Evolutionary conservation across 441 rosid genomes (phyloP), one percentile per base, ranked within the genome.

Genomic region (Mallotus japonicus): DNA sequence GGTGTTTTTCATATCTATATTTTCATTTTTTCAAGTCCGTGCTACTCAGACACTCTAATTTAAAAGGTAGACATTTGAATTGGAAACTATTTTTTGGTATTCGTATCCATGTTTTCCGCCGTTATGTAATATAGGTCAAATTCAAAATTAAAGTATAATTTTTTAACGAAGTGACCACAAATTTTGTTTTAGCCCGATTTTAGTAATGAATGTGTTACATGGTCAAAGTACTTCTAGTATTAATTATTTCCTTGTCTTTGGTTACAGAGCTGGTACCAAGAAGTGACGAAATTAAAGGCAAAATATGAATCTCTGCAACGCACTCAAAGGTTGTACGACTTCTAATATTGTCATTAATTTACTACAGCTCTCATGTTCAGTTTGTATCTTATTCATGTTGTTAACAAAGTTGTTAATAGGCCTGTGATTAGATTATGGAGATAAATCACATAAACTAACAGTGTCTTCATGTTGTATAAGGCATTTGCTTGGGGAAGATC

Each of bases 401-500:
- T 40, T 55, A 37, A 17, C 3, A 6, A 49, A 13, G 20, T n/a
- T 66, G 64, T 19, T 65, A 28, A 16, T 22, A 60, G 34, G 15
- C 34, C 6, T 6, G 7, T 37, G 9, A 4, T 20, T 6, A 12
- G 3, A 8, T n/a, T 17, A 55, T 54, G 16, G 12, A 68, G 19
- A 34, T 55, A 54, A 54, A 54, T 3, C 28, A 22, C 20, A n/a
- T 19, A 5, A 10, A 68, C n/a, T 28, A 49, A 53, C 19, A 15
- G 15, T 13, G 40, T 19, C 61, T 54, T 58, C 8, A 55, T 65
- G 57, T 40, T 70, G 19, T 28, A 20, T 12, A 68, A 92, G 97
- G 90, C 87, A 87, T 80, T 85, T 92, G 87, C 95, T 90, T 61
- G 97, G 97, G 75, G 95, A 90, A 78, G 90, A 90, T 83, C 91